A percentile compares a stretch with the other conserved stretches of the same genome.
Evolutionary conservation across 2,329 filamentous ascomycete species (phyloP).

Genomic region (Chrysoporthe deuterocubensis): DNA sequence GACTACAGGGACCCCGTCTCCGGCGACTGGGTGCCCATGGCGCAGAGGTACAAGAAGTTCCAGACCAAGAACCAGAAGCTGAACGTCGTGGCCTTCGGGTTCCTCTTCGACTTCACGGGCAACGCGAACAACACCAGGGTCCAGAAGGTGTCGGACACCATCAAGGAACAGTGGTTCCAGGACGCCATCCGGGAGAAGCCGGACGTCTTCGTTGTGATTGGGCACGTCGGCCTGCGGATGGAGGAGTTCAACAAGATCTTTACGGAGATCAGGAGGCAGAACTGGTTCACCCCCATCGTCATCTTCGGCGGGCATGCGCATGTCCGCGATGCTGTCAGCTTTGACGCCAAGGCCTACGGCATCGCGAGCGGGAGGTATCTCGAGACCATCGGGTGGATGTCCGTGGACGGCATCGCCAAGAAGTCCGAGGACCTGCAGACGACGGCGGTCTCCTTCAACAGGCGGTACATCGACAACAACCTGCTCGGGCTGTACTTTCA

Average conservation of each 20-base stretch:
- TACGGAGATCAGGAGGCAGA: constrained; percentile 74
- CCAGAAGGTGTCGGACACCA: constrained; percentile 75
- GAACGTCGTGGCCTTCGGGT: constrained; percentile 85
- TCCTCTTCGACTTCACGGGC: constrained; percentile 89
- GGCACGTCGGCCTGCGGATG: constrained; percentile 83
- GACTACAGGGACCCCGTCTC: constrained; percentile 80
- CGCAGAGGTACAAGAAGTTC: constrained; percentile 84
- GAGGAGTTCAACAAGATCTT: constrained; percentile 79
- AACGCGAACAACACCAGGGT: constrained; percentile 93
- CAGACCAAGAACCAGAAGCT: constrained; percentile 88
- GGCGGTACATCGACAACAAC: constrained; percentile 94
- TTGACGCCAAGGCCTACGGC: constrained; percentile 77
- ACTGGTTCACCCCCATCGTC: constrained; percentile 83
- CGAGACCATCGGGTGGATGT: constrained; percentile 95
- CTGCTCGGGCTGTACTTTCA: constrained; percentile 83
- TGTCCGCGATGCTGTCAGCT: constrained; percentile 81
- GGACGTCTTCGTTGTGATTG: constrained; percentile 84
- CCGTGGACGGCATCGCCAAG: constrained; percentile 67
- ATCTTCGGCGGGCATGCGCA: constrained; percentile 93
- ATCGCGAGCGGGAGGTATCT: constrained; percentile 90
- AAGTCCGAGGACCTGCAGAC: constrained; percentile 39
- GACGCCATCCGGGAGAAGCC: constrained; percentile 81
- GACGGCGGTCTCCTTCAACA: constrained; percentile 63
- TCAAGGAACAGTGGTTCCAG: constrained; percentile 88
- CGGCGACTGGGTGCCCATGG: constrained; percentile 74